Evolutionary conservation across 2,329 filamentous ascomycete species (phyloP).

Genomic region (Xylariaceae sp.): DNA sequence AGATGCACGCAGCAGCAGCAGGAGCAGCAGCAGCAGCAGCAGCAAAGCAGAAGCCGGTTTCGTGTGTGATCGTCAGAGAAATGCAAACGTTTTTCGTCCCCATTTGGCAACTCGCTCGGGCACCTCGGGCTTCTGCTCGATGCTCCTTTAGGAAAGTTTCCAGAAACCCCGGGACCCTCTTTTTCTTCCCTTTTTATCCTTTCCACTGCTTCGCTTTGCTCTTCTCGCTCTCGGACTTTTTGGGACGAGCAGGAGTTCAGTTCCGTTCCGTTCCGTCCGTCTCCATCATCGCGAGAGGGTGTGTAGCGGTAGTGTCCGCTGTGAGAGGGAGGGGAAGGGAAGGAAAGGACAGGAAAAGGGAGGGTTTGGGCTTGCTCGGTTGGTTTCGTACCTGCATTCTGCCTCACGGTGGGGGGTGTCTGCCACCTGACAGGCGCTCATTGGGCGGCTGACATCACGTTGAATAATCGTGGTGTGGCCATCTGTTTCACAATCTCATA

Average conservation of each 20-base stretch:
- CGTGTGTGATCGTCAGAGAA: not conserved
- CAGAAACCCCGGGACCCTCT: not conserved
- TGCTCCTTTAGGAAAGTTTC: constrained; percentile 7
- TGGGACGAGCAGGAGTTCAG: too few species aligned
- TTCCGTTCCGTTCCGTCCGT: too few species aligned
- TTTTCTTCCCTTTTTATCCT: too few species aligned
- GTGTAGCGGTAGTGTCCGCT: too few species aligned
- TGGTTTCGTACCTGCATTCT: not conserved
- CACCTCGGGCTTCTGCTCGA: not conserved
- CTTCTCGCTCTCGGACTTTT: too few species aligned
- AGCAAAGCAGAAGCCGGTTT: not conserved
- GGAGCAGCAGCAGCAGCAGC: too few species aligned
- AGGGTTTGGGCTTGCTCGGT: not conserved
- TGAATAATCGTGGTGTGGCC: not conserved
- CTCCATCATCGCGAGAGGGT: too few species aligned
- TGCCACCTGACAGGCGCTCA: not conserved
- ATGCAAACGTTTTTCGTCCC: not conserved
- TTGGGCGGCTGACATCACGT: not conserved
- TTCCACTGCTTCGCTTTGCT: too few species aligned
- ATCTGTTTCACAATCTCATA: too few species aligned
- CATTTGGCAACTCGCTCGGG: not conserved
- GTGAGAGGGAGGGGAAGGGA: too few species aligned
- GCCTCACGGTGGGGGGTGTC: not conserved
- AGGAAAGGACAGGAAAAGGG: too few species aligned
- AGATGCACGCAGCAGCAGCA: too few species aligned